Percentiles rank a stretch among this genome's conserved stretches.
Conservation (phyloP, 169 alveolate species). For the Eimeria maxima region DNA sequence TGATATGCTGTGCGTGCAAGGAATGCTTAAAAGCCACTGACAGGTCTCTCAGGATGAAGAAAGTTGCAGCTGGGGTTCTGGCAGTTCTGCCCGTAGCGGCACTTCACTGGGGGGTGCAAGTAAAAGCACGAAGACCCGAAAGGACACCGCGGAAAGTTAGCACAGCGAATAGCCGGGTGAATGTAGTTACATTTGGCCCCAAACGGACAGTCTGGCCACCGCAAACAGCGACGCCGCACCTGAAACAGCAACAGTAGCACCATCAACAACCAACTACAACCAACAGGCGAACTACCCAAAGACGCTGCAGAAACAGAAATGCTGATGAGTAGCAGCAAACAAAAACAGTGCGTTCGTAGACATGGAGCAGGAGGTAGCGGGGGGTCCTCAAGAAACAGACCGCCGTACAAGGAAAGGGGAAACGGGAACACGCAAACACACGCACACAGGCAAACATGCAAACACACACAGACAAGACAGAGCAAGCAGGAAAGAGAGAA, state of each 20-base stretch:
- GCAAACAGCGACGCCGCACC: constrained; percentile 87
- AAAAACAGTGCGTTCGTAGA: not conserved
- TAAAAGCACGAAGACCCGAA: constrained; percentile 88
- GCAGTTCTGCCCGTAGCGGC: constrained; percentile 87
- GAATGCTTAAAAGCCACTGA: not conserved
- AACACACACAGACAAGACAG: not conserved
- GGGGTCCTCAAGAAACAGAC: not conserved
- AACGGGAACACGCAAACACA: not conserved
- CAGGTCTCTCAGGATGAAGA: constrained; percentile 56
- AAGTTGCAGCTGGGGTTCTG: constrained; percentile 78
- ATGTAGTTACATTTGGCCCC: constrained; percentile 92
- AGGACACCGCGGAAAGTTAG: constrained; percentile 89
- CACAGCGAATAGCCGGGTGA: constrained; percentile 89
- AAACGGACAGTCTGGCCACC: constrained; percentile 89
- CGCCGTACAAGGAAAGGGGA: not conserved
- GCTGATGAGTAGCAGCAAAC: not conserved
- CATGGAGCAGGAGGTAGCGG: not conserved
- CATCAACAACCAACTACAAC: not conserved
- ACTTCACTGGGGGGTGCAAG: constrained; percentile 88
- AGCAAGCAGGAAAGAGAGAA: not conserved
- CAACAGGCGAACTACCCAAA: not conserved
- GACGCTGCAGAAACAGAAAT: not conserved
- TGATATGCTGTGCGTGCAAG: not conserved
- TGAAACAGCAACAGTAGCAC: constrained; percentile 48
- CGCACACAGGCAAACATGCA: not conserved